These are phyloP conservation scores for Helotiales sp. DNA, from an alignment of 2,329 filamentous ascomycete genomes.

Conservation along the genomic window DNA sequence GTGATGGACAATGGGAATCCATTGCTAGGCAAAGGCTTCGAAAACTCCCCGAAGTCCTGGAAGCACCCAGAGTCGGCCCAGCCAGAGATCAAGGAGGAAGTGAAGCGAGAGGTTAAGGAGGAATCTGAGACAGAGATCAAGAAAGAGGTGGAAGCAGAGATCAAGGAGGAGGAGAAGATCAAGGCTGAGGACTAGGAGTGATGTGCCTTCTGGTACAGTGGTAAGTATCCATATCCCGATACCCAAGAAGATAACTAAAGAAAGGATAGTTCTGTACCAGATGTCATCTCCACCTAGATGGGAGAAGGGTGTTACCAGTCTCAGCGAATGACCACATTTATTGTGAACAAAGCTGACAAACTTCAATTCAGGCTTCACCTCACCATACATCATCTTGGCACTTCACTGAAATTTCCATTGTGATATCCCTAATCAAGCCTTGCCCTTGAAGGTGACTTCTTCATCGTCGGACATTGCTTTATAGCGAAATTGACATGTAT, in stretches of 20 bases:
- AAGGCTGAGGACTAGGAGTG: not conserved
- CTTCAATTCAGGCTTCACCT: slow-evolving; percentile 52
- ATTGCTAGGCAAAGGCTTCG: not conserved
- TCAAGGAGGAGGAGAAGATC: not conserved
- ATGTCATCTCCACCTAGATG: not conserved
- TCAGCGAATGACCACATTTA: slow-evolving; percentile 97
- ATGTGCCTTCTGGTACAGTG: not conserved
- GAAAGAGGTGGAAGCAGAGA: not conserved
- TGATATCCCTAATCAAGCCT: not conserved
- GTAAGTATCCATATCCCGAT: not conserved
- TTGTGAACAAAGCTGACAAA: slow-evolving; percentile 99
- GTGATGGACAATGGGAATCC: not conserved
- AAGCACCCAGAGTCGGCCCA: not conserved
- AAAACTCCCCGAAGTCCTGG: not conserved
- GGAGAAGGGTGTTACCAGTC: slow-evolving; percentile 86
- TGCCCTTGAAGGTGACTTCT: not conserved
- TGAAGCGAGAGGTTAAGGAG: not conserved
- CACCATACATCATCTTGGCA: not conserved
- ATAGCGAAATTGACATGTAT: too few relatives aligned
- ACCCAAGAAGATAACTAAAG: not conserved
- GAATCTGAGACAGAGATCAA: not conserved
- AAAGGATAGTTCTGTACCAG: not conserved
- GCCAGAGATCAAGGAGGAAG: not conserved
- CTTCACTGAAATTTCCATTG: not conserved
- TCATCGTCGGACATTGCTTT: not conserved